phyloP scores from a whole-genome alignment of 495 filamentous ascomycete species.

The Penicillium roqueforti region DNA sequence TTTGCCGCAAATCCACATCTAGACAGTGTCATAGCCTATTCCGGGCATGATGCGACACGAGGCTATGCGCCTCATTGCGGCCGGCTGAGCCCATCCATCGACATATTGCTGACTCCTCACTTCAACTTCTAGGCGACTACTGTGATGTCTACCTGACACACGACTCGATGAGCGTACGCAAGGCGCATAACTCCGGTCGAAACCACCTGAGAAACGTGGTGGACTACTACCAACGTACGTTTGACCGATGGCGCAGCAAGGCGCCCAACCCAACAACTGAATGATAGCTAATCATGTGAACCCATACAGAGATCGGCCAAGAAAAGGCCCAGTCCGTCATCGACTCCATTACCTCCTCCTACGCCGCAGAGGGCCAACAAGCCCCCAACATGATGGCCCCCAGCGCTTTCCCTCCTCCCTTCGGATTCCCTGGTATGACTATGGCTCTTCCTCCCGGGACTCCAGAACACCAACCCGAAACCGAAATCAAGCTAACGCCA shows the following conservation, averaged over 20 bases:
- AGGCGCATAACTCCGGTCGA: slow-evolving; percentile 93
- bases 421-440: slow-evolving; percentile 54
- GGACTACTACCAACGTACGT: slow-evolving; percentile 93
- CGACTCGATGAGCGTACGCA: slow-evolving; percentile 99
- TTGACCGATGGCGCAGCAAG: slow-evolving; percentile 3
- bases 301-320: slow-evolving; percentile 81
- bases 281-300: slow-evolving; percentile 2
- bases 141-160: slow-evolving; percentile 99
- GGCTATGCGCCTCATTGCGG: not conserved
- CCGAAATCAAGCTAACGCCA: slow-evolving; percentile 13
- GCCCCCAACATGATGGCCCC: slow-evolving; percentile 64
- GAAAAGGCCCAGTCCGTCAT: slow-evolving; percentile 98
- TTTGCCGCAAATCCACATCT: not conserved
- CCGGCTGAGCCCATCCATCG: not conserved
- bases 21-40: slow-evolving; percentile 7
- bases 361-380: slow-evolving; percentile 87
- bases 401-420: slow-evolving; percentile 48
- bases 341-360: slow-evolving; percentile 92
- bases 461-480: not conserved
- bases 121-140: slow-evolving; percentile 73
- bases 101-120: slow-evolving; percentile 8
- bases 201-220: slow-evolving; percentile 97
- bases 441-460: not conserved
- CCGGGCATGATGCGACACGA: slow-evolving; percentile 10
- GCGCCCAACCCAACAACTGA: not conserved